Evolutionary conservation across 257 asterid species (phyloP), one percentile per base, ranked within the genome.

Genomic region (Parsonsia alboflavescens): DNA sequence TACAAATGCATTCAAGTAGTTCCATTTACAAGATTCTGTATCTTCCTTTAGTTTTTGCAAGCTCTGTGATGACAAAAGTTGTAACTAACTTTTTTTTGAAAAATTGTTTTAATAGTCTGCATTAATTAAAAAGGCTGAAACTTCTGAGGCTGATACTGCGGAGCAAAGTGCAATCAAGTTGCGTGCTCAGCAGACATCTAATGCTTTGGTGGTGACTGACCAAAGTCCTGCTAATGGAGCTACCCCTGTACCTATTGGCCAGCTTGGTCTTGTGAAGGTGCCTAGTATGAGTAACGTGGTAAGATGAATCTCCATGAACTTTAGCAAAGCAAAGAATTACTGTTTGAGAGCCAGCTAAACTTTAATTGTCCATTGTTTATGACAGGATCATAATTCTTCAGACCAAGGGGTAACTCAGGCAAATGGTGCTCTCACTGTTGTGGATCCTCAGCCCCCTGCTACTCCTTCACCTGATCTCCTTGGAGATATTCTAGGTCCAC

Each of bases 131-230:
- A 91, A 91, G 81, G 96, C 98, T 79, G 97, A 91, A 80, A 96
- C 85, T 79, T 78, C 95, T 22, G 98, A 93, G 82, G 88, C 98
- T 68, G 98, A 93, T 84, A 89, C 97, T 56, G 98, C 98, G 56
- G 98, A 93, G 80, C 98, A 93, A 87, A 93, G 98, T 85, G 98
- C 97, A 70, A 89, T 91, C 79, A 93, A 88, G 82, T 72, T 91
- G 81, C 97, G 96, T 75, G 87, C 98, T 54, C 98, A 89, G 86
- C 97, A 88, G 81, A 80, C 57, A 71, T 93, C 98, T 85, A 88
- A 80, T 86, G 96, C 97, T 76, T 82, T 93, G 89, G 97, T 93
- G 61, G 85, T 85, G 80, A 78, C 88, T 41, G 97, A 91, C 81
- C 97, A 89, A 72, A 88, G 72, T 28, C 95, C 95, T 70, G 89